These are phyloP conservation scores for Debaryomyces singareniensis DNA, from an alignment of 1,139 yeast species.

Conservation along the genomic window DNA sequence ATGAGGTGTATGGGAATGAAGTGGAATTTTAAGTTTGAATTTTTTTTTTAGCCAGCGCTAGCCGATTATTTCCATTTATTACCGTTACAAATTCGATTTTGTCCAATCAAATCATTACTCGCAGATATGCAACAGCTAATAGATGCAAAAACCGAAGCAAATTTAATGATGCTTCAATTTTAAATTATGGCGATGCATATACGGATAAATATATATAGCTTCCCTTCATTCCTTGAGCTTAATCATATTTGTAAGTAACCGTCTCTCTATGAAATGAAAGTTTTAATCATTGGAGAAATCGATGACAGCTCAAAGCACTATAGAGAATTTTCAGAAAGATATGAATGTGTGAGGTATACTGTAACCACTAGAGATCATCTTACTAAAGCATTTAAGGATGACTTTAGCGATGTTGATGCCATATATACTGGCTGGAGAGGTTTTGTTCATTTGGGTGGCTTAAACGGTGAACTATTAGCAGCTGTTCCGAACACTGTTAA, in stretches of 20 bases:
- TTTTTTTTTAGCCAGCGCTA: background rate
- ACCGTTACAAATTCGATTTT: background rate
- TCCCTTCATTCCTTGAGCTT: background rate
- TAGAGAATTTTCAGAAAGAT: slow-evolving; percentile 26
- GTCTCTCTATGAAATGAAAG: too few relatives aligned
- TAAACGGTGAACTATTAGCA: slow-evolving; percentile 39
- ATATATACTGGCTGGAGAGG: slow-evolving; percentile 65
- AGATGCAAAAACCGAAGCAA: background rate
- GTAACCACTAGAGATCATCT: slow-evolving; percentile 37
- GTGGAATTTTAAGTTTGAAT: background rate
- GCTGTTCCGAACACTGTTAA: slow-evolving; percentile 47
- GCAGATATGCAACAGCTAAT: background rate
- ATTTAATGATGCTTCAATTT: too few relatives aligned
- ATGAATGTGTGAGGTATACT: slow-evolving; percentile 37
- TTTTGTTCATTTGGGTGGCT: slow-evolving; percentile 44
- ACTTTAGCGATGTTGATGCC: slow-evolving; percentile 41
- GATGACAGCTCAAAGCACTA: slow-evolving; percentile 31
- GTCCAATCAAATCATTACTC: background rate
- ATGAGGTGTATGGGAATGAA: background rate
- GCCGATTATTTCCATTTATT: background rate
- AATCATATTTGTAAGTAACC: slow-evolving; percentile 11
- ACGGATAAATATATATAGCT: background rate
- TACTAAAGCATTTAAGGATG: slow-evolving; percentile 25
- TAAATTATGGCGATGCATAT: too few relatives aligned
- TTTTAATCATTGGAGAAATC: slow-evolving; percentile 41